Conservation (phyloP, 768 basidiomycete genomes). For the Boletus coccyginus region DNA sequence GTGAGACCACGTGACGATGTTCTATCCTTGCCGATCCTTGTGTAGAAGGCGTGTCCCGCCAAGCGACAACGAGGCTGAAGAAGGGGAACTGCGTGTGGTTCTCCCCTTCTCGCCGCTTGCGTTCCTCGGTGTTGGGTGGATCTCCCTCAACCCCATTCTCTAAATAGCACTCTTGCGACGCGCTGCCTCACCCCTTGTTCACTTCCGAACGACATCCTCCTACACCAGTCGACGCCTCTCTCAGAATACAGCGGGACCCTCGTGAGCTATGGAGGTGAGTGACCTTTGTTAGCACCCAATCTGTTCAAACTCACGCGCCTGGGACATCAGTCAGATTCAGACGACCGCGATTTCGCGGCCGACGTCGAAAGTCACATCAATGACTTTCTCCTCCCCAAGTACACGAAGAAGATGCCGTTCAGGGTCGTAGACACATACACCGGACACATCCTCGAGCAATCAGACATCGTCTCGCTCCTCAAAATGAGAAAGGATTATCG, state of each 20-base stretch:
- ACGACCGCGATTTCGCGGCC: constrained; percentile 3
- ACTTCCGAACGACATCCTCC: no score
- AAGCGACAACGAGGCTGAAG: no score
- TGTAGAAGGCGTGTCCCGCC: no score
- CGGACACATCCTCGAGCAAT: constrained; percentile 18
- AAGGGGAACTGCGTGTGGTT: no score
- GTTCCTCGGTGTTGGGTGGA: neutral
- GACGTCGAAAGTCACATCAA: constrained; percentile 16
- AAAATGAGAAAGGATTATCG: constrained; percentile 12
- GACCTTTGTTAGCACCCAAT: neutral
- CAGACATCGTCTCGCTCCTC: constrained; percentile 18
- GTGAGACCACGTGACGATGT: neutral
- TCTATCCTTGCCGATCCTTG: no score
- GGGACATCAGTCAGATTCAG: neutral
- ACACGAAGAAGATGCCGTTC: constrained; percentile 19
- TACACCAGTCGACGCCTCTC: neutral
- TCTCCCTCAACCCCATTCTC: neutral
- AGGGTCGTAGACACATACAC: constrained; percentile 27
- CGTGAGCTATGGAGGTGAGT: constrained; percentile 7
- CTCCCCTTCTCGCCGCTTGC: neutral
- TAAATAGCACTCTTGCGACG: neutral
- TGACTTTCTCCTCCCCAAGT: constrained; percentile 13
- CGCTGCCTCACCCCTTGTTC: neutral
- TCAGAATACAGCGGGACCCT: no score
- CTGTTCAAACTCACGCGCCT: neutral